Evolutionary conservation across 139 green algal genomes (phyloP), one percentile per base, ranked within the genome.

Genomic region (Microglena sp.): DNA sequence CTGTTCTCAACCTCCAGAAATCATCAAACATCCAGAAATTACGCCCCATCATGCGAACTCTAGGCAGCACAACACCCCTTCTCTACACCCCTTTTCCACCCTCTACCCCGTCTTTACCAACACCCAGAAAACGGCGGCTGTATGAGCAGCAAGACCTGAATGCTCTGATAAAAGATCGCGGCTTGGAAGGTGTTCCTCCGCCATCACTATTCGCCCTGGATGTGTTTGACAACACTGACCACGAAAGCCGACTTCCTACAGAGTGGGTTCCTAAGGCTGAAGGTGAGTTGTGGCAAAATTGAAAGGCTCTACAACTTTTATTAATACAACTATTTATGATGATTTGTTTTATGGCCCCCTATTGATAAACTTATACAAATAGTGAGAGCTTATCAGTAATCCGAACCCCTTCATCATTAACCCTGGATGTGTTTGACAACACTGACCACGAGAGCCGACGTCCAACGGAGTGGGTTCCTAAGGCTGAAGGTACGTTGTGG

Each of bases 351-450:
- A n/a, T n/a, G n/a, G n/a, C n/a, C n/a, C n/a, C n/a, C n/a, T n/a
- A n/a, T n/a, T n/a, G n/a, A n/a, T n/a, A n/a, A n/a, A n/a, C n/a
- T n/a, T n/a, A n/a, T n/a, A 55, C 89, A 24, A 6, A 33, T 0
- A 35, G 65, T 26, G 56, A 84, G 69, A 69, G 76, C 8, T 46
- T 82, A 24, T 40, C 69, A 27, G 28, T n/a, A 22, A 34, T 7
- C 4, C 6, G 5, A 5, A 7, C 27, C 29, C 11, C 8, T 29
- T 62, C 55, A 29, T 5, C 24, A 6, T 40, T 62, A 15, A n/a
- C 29, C 22, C 69, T 90, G 11, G 76, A 85, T 30, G 30, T 80
- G 27, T 90, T 92, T 78, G 86, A 92, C 59, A 76, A 92, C 70
- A 81, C 74, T 8, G 71, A 79, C 3, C 87, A 73, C 61, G 86